Evolutionary conservation across 768 basidiomycete species (phyloP), one percentile per base, ranked within the genome.

Genomic region (Hypsizygus marmoreus): DNA sequence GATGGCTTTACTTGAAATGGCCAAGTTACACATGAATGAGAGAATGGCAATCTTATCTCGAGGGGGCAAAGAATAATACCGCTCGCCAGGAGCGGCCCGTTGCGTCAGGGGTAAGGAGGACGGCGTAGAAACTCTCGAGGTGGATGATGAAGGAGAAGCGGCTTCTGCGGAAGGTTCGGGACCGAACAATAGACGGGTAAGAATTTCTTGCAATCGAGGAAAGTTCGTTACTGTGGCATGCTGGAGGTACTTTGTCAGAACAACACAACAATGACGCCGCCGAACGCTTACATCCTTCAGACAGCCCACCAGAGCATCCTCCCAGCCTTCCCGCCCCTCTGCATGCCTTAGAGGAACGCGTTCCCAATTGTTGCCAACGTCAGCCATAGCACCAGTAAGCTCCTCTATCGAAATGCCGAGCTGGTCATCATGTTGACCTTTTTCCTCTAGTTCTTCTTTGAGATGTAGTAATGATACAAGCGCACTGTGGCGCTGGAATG

Each of bases 311-410:
- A 97, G 74, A 12, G 91, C 87, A 53, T 93, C 91, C 66, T 97
- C 92, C 95, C 95, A 97, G 10, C 89, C 87, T 55, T 83, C 79
- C 33, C 93, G 81, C 19, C 81, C 79, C 56, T 95, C 92, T 29
- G 75, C 71, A 55, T 80, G 77, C 31, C 86, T 77, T 50, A 91
- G 66, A 20, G 87, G 84, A 3, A 88, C 77, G 40, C 84, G 80
- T 68, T 91, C 86, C 89, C 91, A 93, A 59, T 84, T 88, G 59
- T 88, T 88, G n/a, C 88, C 90, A 29, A 84, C 73, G 50, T 89
- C 88, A 26, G 84, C 82, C 79, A 89, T 83, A 19, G 83, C 83
- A 30, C 72, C 74, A 13, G 76, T 77, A 9, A 93, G 69, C 28
- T 82, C 70, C 22, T 87, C 84, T 10, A 86, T 72, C 6, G 77